phyloP scores from a whole-genome alignment of 495 filamentous ascomycete genomes.

The Penicillium lagena region DNA sequence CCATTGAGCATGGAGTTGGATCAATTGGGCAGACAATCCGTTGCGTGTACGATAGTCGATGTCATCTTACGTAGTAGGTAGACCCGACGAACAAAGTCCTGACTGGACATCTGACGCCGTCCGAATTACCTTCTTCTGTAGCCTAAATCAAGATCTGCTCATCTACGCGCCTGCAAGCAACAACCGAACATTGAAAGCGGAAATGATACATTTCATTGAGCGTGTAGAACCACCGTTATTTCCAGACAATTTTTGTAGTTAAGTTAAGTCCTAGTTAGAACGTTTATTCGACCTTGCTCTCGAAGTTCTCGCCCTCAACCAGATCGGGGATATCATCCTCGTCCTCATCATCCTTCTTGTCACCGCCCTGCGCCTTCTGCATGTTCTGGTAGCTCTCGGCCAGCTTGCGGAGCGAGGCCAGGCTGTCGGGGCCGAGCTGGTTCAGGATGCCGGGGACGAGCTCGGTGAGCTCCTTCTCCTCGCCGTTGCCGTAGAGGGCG shows the following conservation, averaged over 20 bases:
- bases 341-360: constrained; percentile 62
- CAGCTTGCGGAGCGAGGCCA: constrained; percentile 96
- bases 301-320: constrained; percentile 93
- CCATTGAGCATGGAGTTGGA: no score
- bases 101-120: no score
- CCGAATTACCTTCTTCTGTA: no score
- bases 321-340: constrained; percentile 93
- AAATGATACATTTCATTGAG: no score
- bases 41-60: constrained; percentile 1
- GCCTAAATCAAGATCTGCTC: no score
- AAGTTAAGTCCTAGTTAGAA: constrained; percentile 4
- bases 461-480: constrained; percentile 99
- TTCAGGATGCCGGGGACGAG: constrained; percentile 98
- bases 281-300: constrained; percentile 85
- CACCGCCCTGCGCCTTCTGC: constrained; percentile 85
- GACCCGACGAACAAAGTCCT: no score
- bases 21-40: background rate
- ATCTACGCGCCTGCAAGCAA: no score
- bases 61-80: no score
- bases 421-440: constrained; percentile 95
- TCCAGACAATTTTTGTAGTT: no score
- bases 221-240: no score
- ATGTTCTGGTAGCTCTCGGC: constrained; percentile 99
- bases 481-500: constrained; percentile 96
- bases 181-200: no score